Base-by-base conservation (phyloP, 2,329 filamentous ascomycete genomes). In the Monilinia vaccinii-corymbosi region DNA sequence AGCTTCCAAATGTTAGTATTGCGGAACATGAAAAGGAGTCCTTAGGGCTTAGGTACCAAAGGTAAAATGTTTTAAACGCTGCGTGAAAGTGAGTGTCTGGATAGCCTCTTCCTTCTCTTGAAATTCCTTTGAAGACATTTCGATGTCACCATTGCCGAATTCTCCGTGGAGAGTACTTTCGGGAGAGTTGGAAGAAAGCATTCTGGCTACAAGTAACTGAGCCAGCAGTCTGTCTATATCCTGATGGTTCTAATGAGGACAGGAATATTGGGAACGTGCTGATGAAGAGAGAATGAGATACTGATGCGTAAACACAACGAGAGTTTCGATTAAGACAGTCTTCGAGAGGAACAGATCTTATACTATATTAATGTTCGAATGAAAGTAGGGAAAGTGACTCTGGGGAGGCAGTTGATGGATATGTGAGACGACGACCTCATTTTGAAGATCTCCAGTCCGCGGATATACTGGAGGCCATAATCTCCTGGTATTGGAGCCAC, bases 1-100 rank as follows among this genome's bases (percentile, higher is more conserved):
- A n/a, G 50, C 50, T 52, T 6, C 65, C 62, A 16, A 63, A 67
- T 25, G 68, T 69, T 40, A 52, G 50, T 21, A 14, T 28, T 21
- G 16, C 23, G 25, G 67, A 68, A 46, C 68, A 65, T 55, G 66
- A 63, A 8, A 67, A 4, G 53, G 14, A 67, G 49, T 34, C 31
- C 31, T n/a, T 45, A 31, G 25, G 28, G 50, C 23, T 40, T 31
- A 52, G 21, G 25, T 55, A 56, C 50, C 58, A 45, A 38, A 60
- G 14, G 58, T 60, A 34, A 60, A 60, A 56, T 60, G 58, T 14
- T 56, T 56, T 50, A 60, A 50, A 6, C 58, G 58, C 45, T 50
- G 50, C 14, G 46, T 48, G 18, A 60, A 56, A 9, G 34, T 45
- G 10, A 57, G 31, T 11, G 42, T 57, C 21, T 38, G n/a, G n/a